A percentile compares a stretch with the other conserved stretches of the same genome.
Conservation (phyloP, 2,329 filamentous ascomycete genomes). For the Pyrenochaeta sp. region DNA sequence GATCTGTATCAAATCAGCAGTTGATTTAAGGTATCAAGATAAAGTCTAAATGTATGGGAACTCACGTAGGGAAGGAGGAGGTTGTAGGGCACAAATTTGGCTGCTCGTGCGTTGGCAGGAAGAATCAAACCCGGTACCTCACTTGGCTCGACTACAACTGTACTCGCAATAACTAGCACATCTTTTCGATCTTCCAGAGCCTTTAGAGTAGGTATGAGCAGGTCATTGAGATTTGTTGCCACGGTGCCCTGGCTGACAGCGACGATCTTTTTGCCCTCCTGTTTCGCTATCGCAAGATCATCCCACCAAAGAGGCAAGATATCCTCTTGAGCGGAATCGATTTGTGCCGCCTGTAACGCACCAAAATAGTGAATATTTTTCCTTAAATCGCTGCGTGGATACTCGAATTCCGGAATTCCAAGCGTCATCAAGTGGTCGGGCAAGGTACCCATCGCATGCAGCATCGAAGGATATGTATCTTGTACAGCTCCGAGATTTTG, state of each 20-base stretch:
- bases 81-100: constrained; percentile 62
- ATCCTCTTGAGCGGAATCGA: not conserved
- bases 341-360: constrained; percentile 26
- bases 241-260: constrained; percentile 61
- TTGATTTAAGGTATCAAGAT: too few relatives aligned
- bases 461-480: constrained; percentile 9
- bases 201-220: constrained; percentile 57
- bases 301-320: constrained; percentile 58
- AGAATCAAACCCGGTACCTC: constrained; percentile 30
- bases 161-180: constrained; percentile 49
- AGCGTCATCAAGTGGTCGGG: constrained; percentile 44
- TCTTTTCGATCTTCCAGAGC: constrained; percentile 55
- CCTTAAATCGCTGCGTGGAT: constrained; percentile 47
- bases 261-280: constrained; percentile 53
- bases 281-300: constrained; percentile 51
- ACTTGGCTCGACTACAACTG: constrained; percentile 41
- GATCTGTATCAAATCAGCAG: constrained; percentile 27
- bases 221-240: constrained; percentile 49
- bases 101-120: constrained; percentile 54
- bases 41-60: not conserved
- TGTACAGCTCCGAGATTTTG: constrained; percentile 16
- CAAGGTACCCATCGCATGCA: constrained; percentile 31
- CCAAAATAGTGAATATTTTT: constrained; percentile 56
- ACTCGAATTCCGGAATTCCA: constrained; percentile 49
- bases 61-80: constrained; percentile 49